phyloP scores from a whole-genome alignment of 2,329 filamentous ascomycete genomes.

The Sporothrix pallida region DNA sequence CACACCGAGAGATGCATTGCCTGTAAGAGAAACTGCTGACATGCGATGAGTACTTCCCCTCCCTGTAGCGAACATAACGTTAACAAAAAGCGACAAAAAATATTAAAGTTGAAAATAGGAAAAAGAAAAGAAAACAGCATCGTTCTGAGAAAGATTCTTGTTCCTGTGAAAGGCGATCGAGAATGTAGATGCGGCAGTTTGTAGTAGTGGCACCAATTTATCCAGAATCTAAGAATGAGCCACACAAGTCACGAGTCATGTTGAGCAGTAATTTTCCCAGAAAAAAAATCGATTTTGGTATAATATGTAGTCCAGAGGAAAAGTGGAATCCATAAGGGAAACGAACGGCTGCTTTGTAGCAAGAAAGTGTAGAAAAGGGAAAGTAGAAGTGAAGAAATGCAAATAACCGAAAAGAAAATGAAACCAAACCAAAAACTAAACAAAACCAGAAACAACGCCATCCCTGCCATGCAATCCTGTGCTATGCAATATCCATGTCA shows the following conservation, averaged over 20 bases:
- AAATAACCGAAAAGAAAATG: neutral
- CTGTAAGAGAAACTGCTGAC: neutral
- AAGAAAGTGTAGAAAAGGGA: neutral
- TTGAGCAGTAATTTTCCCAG: neutral
- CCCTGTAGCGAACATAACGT: too few species aligned
- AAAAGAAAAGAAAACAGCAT: too few species aligned
- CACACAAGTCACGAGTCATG: neutral
- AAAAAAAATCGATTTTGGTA: constrained; percentile 15
- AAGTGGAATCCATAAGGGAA: neutral
- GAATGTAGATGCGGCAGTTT: neutral
- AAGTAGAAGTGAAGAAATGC: neutral
- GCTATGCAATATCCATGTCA: constrained; percentile 9
- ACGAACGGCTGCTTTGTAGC: constrained; percentile 9
- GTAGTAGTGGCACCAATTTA: neutral
- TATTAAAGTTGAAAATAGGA: too few species aligned
- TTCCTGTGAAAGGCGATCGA: too few species aligned
- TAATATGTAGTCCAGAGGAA: neutral
- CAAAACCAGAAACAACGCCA: neutral
- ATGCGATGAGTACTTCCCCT: too few species aligned
- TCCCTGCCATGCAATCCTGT: constrained; percentile 14
- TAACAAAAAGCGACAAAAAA: too few species aligned
- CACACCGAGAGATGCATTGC: constrained; percentile 19
- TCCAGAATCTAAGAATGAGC: neutral
- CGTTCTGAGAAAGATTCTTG: too few species aligned
- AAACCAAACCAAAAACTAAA: neutral